Conservation (phyloP, 768 basidiomycete species). For the Lactifluus rugatus region DNA sequence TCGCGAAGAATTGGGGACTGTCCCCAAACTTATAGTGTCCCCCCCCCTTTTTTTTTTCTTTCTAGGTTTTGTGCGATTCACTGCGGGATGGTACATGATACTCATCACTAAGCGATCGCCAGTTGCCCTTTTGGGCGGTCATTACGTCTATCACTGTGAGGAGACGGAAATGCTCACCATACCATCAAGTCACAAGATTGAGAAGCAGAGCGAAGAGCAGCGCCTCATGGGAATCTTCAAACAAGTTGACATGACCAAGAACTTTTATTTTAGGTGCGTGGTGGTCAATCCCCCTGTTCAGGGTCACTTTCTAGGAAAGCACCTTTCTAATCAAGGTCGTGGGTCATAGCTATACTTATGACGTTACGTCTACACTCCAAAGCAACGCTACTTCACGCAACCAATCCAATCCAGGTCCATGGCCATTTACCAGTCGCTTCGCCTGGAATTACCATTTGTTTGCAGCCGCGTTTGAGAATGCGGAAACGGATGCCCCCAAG, state of each 20-base stretch:
- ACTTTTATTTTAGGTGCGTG: constrained; percentile 90
- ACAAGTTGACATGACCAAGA: constrained; percentile 96
- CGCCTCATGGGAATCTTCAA: constrained; percentile 86
- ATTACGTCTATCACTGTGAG: constrained; percentile 95
- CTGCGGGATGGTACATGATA: constrained; percentile 94
- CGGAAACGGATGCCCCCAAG: constrained; percentile 32
- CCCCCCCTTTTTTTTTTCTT: too few species aligned
- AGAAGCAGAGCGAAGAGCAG: constrained; percentile 82
- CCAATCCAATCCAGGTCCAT: constrained; percentile 34
- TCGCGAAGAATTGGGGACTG: too few species aligned
- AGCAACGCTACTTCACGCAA: constrained; percentile 66
- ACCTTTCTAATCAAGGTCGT: not conserved
- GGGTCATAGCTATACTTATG: constrained; percentile 79
- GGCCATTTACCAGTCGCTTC: constrained; percentile 77
- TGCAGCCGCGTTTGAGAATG: constrained; percentile 49
- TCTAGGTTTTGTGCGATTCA: constrained; percentile 85
- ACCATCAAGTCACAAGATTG: constrained; percentile 69
- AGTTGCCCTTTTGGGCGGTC: constrained; percentile 89
- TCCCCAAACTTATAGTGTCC: too few species aligned
- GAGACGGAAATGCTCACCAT: constrained; percentile 77
- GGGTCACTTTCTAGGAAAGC: not conserved
- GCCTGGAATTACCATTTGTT: constrained; percentile 95
- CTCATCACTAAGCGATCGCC: constrained; percentile 82
- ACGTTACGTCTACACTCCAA: constrained; percentile 92
- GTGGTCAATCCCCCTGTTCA: not conserved